Conservation (phyloP, 352 stramenopile species). For the Ophiocytium majus region DNA sequence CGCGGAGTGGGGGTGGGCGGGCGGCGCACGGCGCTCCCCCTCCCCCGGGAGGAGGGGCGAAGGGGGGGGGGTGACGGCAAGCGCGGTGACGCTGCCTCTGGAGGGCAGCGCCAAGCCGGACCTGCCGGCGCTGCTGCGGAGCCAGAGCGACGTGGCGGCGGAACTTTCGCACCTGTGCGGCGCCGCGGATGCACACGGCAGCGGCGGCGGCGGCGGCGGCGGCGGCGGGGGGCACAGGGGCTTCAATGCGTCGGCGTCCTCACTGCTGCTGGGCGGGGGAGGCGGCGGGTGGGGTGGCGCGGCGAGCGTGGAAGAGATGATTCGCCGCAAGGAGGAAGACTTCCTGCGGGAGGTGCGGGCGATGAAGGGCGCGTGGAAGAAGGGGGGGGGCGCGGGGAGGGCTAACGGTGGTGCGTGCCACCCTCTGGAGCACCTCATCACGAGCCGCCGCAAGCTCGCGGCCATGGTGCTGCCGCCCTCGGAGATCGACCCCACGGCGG, state of each 20-base stretch:
- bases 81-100: neutral
- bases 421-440: conserved; percentile 47
- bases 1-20: neutral
- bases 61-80: neutral
- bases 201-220: neutral
- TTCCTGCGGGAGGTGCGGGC: conserved; percentile 43
- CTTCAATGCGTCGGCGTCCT: no score
- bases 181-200: neutral
- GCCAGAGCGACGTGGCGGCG: neutral
- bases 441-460: conserved; percentile 35
- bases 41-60: neutral
- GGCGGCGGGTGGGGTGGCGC: neutral
- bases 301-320: conserved; percentile 41
- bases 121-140: neutral
- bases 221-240: no score
- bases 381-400: neutral
- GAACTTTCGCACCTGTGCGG: conserved; percentile 21
- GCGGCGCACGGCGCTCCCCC: neutral
- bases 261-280: no score
- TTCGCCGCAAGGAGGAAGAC: conserved; percentile 41
- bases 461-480: conserved; percentile 23
- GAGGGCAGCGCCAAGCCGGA: conserved; percentile 22
- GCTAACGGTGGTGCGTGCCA: conserved; percentile 4
- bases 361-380: neutral
- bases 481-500: conserved; percentile 30